Conservation (phyloP, 768 basidiomycete genomes). For the Russula virescens region DNA sequence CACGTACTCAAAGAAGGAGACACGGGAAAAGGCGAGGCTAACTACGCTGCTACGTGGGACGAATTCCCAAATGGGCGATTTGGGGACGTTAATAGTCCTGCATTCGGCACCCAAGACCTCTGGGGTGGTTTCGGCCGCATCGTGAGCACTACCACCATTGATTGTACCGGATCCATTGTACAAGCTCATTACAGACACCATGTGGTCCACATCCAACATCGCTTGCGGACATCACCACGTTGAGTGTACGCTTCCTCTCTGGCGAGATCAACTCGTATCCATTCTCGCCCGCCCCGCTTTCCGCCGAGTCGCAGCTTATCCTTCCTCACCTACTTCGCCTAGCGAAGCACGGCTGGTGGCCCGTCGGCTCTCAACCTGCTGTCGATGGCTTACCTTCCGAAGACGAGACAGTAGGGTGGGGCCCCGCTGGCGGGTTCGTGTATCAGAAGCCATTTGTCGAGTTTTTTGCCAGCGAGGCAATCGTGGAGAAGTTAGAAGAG, state of each 20-base stretch:
- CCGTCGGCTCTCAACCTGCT: slow-evolving; percentile 93
- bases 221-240: slow-evolving; percentile 58
- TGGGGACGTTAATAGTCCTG: slow-evolving; percentile 96
- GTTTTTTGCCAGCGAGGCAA: slow-evolving; percentile 71
- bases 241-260: slow-evolving; percentile 79
- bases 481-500: slow-evolving; percentile 55
- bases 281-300: slow-evolving; percentile 80
- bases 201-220: slow-evolving; percentile 5
- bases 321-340: slow-evolving; percentile 70
- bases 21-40: slow-evolving; percentile 65
- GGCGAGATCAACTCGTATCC: slow-evolving; percentile 73
- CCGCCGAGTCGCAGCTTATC: slow-evolving; percentile 76
- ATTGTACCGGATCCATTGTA: background rate
- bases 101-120: slow-evolving; percentile 75
- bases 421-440: slow-evolving; percentile 86
- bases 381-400: slow-evolving; percentile 73
- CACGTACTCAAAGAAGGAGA: slow-evolving; percentile 48
- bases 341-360: slow-evolving; percentile 85
- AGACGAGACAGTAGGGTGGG: slow-evolving; percentile 86
- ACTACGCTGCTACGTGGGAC: slow-evolving; percentile 78
- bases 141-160: slow-evolving; percentile 33
- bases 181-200: slow-evolving; percentile 5
- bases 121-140: slow-evolving; percentile 69
- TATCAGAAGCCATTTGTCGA: slow-evolving; percentile 98
- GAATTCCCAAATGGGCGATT: slow-evolving; percentile 99